phyloP scores from a whole-genome alignment of 192 early-diverging fungal genomes.

The Chytriomyces hyalinus region DNA sequence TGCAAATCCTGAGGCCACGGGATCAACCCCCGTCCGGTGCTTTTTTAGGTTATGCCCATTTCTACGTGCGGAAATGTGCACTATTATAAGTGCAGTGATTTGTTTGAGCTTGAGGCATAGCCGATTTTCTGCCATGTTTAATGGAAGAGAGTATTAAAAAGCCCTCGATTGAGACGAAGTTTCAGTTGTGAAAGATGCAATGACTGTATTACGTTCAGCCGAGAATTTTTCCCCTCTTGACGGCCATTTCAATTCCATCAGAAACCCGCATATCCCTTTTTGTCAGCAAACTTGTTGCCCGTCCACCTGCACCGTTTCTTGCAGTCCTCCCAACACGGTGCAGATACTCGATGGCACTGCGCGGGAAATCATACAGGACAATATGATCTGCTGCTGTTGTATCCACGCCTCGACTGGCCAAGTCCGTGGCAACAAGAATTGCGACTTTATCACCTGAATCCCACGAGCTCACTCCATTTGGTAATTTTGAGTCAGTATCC shows the following conservation, averaged over 20 bases:
- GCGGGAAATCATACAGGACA: constrained; percentile 89
- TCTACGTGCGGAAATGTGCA: too few species aligned
- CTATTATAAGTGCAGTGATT: too few species aligned
- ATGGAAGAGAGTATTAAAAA: too few species aligned
- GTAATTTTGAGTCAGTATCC: background rate
- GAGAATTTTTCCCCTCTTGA: background rate
- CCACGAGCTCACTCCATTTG: background rate
- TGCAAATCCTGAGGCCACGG: too few species aligned
- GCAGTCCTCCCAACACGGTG: constrained; percentile 93
- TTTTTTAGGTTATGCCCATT: too few species aligned
- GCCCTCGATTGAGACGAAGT: too few species aligned
- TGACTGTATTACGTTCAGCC: constrained; percentile 5
- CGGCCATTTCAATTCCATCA: constrained; percentile 24
- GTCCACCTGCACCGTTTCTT: constrained; percentile 76
- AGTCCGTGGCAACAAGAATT: constrained; percentile 87
- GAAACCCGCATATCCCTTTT: constrained; percentile 73
- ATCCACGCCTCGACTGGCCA: constrained; percentile 89
- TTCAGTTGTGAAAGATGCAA: too few species aligned
- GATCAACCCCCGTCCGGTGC: too few species aligned
- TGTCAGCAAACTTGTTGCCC: constrained; percentile 81
- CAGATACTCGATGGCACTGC: constrained; percentile 87
- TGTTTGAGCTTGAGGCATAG: too few species aligned
- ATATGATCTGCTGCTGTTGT: constrained; percentile 88
- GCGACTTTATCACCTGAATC: constrained; percentile 2
- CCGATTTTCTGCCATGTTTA: too few species aligned